Evolutionary conservation across 305 asterid genomes (phyloP).

Genomic region (Fraxinus floribunda): DNA sequence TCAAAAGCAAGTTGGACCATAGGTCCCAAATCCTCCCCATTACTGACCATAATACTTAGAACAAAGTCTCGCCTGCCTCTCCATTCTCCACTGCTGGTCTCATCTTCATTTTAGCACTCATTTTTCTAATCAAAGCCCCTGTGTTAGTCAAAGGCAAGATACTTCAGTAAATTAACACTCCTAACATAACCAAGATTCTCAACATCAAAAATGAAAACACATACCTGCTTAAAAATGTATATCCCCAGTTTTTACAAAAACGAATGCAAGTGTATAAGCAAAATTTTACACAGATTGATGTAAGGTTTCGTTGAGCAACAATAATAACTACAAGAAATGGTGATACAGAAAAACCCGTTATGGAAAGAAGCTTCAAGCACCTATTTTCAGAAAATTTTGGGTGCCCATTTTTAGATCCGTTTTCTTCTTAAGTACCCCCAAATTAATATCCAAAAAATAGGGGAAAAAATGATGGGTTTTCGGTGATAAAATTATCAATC

Average conservation of each 20-base stretch:
- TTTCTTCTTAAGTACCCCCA: conserved; percentile 18
- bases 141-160: conserved; percentile 23
- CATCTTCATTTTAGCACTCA: conserved; percentile 64
- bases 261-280: conserved; percentile 11
- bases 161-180: conserved; percentile 19
- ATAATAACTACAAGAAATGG: conserved; percentile 16
- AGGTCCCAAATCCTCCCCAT: conserved; percentile 88
- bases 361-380: not conserved
- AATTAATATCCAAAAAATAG: conserved; percentile 9
- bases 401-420: conserved; percentile 12
- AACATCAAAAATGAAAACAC: not conserved
- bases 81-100: conserved; percentile 55
- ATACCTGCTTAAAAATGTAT: conserved; percentile 13
- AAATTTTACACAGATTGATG: not conserved
- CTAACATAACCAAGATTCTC: not conserved
- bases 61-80: conserved; percentile 75
- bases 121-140: conserved; percentile 33
- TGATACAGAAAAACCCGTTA: not conserved
- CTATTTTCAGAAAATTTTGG: conserved; percentile 3
- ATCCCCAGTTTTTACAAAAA: conserved; percentile 5
- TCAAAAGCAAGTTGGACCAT: conserved; percentile 85
- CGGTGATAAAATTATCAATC: not conserved
- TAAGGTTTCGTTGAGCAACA: not conserved
- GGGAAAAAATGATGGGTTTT: not conserved
- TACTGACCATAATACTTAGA: conserved; percentile 72